Conservation (phyloP, 805 yeast genomes). For the Starmerella etchellsii region DNA sequence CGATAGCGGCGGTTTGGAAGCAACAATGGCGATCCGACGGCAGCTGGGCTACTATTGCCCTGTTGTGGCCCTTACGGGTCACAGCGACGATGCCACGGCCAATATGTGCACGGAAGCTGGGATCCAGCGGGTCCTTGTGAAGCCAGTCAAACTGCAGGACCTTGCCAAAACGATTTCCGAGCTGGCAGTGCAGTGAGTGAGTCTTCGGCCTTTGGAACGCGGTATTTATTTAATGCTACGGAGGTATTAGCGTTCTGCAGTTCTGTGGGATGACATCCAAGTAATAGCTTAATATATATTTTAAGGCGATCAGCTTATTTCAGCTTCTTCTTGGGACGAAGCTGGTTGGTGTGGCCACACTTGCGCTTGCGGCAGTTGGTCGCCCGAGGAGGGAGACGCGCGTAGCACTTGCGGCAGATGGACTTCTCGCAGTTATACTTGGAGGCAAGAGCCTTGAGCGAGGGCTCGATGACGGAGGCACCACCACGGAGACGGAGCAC, state of each 20-base stretch:
- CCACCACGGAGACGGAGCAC: slow-evolving; percentile 97
- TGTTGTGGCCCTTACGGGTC: slow-evolving; percentile 84
- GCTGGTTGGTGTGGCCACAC: slow-evolving; percentile 99
- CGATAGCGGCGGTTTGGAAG: slow-evolving; percentile 23
- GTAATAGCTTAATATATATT: slow-evolving; percentile 1
- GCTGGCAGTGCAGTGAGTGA: background rate
- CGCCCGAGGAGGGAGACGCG: slow-evolving; percentile 99
- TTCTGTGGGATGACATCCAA: too few species aligned
- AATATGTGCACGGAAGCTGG: slow-evolving; percentile 68
- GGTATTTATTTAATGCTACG: too few species aligned
- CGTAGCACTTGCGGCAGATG: slow-evolving; percentile 99
- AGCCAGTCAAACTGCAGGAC: slow-evolving; percentile 51
- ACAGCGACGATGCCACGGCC: slow-evolving; percentile 77
- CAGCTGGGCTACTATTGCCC: slow-evolving; percentile 56
- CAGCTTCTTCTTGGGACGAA: slow-evolving; percentile 99
- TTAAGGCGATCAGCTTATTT: slow-evolving; percentile 47
- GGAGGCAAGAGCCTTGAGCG: slow-evolving; percentile 96
- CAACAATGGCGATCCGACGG: slow-evolving; percentile 40
- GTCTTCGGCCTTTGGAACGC: too few species aligned
- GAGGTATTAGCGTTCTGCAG: too few species aligned
- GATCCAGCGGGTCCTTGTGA: slow-evolving; percentile 75
- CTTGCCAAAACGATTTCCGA: slow-evolving; percentile 2
- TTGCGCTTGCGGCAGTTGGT: slow-evolving; percentile 99
- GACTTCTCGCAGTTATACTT: slow-evolving; percentile 99
- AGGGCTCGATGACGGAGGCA: slow-evolving; percentile 85